Conservation (phyloP, 2,329 filamentous ascomycete genomes). For the Aspergillus fumigatus region DNA sequence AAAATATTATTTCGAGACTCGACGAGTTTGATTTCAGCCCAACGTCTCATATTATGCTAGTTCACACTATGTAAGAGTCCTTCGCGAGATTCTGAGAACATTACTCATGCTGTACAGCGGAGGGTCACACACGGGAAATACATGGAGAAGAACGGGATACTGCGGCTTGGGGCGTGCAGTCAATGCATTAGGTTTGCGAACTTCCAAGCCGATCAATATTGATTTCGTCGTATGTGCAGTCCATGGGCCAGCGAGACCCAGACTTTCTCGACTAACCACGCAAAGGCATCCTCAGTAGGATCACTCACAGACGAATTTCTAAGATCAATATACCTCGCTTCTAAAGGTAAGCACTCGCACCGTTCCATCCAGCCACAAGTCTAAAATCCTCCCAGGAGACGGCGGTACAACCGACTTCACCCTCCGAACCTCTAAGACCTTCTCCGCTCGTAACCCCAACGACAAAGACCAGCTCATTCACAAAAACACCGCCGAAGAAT, state of each 20-base stretch:
- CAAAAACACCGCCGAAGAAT: conserved; percentile 32
- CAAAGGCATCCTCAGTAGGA: conserved; percentile 74
- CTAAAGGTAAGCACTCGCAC: conserved; percentile 43
- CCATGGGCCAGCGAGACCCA: background rate
- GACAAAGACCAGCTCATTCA: conserved; percentile 43
- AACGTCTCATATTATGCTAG: conserved; percentile 69
- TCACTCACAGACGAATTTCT: conserved; percentile 67
- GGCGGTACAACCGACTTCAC: conserved; percentile 42
- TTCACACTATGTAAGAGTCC: conserved; percentile 72
- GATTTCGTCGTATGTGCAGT: conserved; percentile 62
- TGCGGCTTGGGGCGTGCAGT: conserved; percentile 69
- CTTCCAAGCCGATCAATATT: conserved; percentile 55
- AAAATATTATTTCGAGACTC: conserved; percentile 63
- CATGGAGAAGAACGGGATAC: conserved; percentile 59
- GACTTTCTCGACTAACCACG: conserved; percentile 10
- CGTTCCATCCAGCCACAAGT: conserved; percentile 1
- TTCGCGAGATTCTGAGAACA: conserved; percentile 5
- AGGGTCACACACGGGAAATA: conserved; percentile 51
- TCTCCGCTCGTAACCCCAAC: conserved; percentile 24
- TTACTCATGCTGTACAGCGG: conserved; percentile 41
- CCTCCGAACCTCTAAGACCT: conserved; percentile 30
- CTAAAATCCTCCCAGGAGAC: conserved; percentile 36
- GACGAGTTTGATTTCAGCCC: conserved; percentile 74
- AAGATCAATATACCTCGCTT: conserved; percentile 53
- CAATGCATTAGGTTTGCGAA: conserved; percentile 56